These are phyloP conservation scores for Darksidea phi DNA, from an alignment of 495 filamentous ascomycete species.

Conservation along the genomic window DNA sequence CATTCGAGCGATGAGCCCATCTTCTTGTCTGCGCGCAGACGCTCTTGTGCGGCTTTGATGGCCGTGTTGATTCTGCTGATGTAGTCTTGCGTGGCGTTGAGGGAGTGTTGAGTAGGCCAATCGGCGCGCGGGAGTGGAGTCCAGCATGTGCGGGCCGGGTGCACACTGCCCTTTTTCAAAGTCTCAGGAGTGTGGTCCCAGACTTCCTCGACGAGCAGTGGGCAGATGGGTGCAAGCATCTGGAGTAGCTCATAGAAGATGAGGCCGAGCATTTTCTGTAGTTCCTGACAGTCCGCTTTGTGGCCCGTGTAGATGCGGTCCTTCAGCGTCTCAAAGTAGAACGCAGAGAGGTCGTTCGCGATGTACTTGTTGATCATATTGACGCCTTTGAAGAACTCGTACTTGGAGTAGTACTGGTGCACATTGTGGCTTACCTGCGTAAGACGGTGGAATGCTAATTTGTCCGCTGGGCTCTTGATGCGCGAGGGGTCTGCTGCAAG, in stretches of 20 bases:
- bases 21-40: conserved; percentile 60
- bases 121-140: conserved; percentile 1
- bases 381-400: conserved; percentile 81
- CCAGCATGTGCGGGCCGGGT: conserved; percentile 54
- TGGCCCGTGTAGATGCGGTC: conserved; percentile 83
- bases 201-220: conserved; percentile 81
- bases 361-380: conserved; percentile 74
- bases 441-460: conserved; percentile 75
- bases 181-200: conserved; percentile 71
- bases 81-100: conserved; percentile 24
- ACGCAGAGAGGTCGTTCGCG: conserved; percentile 77
- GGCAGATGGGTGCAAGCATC: conserved; percentile 77
- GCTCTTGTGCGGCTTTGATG: conserved; percentile 70
- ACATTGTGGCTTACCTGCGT: conserved; percentile 60
- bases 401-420: conserved; percentile 59
- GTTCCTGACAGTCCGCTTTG: conserved; percentile 54
- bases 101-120: background rate
- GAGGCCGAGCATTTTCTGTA: conserved; percentile 67
- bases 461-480: conserved; percentile 55
- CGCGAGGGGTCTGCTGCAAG: conserved; percentile 34
- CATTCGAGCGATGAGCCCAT: conserved; percentile 75
- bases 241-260: conserved; percentile 69
- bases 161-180: conserved; percentile 55
- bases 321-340: conserved; percentile 91
- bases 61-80: conserved; percentile 49